Conservation (phyloP, 305 asterid genomes). For the Vinca major region DNA sequence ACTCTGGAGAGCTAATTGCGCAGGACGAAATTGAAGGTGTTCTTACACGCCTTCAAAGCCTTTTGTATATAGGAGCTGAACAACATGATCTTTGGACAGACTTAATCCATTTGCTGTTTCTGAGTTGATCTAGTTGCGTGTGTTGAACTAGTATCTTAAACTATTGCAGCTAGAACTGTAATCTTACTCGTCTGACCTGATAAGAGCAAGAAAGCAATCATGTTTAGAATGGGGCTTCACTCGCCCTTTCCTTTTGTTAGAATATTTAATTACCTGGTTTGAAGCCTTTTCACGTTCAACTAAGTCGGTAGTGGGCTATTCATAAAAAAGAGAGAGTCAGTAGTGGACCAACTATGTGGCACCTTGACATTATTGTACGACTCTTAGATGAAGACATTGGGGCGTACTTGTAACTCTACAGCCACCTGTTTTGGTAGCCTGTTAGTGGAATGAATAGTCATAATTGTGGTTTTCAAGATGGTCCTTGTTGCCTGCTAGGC, state of each 20-base stretch:
- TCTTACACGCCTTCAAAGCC: background rate
- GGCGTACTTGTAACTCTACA: conserved; percentile 15
- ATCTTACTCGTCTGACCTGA: conserved; percentile 5
- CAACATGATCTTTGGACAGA: conserved; percentile 1
- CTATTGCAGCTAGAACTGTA: background rate
- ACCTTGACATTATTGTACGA: conserved; percentile 6
- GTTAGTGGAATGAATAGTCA: conserved; percentile 14
- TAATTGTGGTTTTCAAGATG: conserved; percentile 19
- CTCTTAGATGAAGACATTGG: conserved; percentile 18
- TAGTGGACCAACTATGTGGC: conserved; percentile 17
- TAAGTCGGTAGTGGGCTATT: conserved; percentile 15
- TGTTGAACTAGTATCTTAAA: conserved; percentile 8
- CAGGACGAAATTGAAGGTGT: conserved; percentile 3
- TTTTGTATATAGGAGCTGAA: conserved; percentile 9
- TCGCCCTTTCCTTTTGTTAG: conserved; percentile 13
- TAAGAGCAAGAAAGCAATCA: conserved; percentile 24
- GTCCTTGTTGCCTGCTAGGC: conserved; percentile 18
- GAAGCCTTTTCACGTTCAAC: conserved; percentile 12
- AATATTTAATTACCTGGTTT: conserved; percentile 1
- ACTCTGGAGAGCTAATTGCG: conserved; percentile 6
- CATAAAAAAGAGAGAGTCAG: too few species aligned
- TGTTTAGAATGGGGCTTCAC: conserved; percentile 17
- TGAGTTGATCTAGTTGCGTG: conserved; percentile 7
- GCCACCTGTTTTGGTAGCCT: conserved; percentile 14
- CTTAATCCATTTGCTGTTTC: background rate